Conservation (phyloP, 192 early-diverging fungal genomes). For the Gigaspora rosea region DNA sequence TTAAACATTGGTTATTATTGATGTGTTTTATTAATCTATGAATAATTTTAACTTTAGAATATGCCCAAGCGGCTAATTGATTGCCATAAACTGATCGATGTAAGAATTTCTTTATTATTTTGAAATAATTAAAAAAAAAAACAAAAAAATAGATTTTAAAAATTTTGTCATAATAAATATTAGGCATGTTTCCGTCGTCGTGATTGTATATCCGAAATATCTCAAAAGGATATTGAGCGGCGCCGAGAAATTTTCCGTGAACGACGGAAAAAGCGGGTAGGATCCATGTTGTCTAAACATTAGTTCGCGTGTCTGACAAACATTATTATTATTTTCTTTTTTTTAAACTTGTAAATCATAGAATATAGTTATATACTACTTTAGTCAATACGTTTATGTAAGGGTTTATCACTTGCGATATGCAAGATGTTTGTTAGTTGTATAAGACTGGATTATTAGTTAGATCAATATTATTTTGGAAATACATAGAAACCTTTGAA, state of each 20-base stretch:
- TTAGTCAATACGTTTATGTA: too few species aligned
- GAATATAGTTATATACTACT: too few species aligned
- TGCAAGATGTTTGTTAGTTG: too few species aligned
- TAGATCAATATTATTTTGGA: too few species aligned
- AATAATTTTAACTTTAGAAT: conserved; percentile 41
- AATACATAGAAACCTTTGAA: too few species aligned
- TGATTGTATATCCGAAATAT: conserved; percentile 30
- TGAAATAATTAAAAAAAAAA: not conserved
- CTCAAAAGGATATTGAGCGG: conserved; percentile 38
- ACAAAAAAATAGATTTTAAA: too few species aligned
- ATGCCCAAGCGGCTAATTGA: conserved; percentile 63
- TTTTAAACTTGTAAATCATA: too few species aligned
- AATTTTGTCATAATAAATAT: not conserved
- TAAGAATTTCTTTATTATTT: conserved; percentile 16
- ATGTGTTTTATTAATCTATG: not conserved
- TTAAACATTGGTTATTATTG: not conserved
- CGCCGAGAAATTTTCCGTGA: conserved; percentile 38
- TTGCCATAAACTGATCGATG: conserved; percentile 65
- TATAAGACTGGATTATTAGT: too few species aligned
- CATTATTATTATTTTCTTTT: too few species aligned
- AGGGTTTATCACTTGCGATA: too few species aligned
- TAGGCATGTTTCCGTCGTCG: conserved; percentile 38
- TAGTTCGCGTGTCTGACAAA: too few species aligned
- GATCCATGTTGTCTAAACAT: too few species aligned
- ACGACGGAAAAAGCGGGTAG: conserved; percentile 38